Conservation (phyloP, 345 rosid genomes). For the Geranium brycei region DNA sequence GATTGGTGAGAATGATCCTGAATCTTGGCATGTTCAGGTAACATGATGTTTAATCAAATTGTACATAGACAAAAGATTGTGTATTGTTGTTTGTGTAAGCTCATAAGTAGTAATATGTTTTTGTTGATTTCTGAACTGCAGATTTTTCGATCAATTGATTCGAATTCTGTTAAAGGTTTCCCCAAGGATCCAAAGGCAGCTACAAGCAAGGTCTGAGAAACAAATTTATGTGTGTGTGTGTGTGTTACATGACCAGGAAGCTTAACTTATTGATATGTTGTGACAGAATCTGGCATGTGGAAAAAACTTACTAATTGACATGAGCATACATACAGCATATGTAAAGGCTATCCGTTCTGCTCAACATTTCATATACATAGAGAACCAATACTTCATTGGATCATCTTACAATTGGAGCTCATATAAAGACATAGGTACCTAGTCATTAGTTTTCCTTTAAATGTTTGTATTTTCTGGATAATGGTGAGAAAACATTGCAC, state of each 20-base stretch:
- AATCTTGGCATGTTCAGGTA: conserved; percentile 95
- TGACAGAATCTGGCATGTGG: conserved; percentile 76
- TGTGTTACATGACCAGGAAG: neutral
- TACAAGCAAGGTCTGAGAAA: conserved; percentile 45
- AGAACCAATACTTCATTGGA: conserved; percentile 92
- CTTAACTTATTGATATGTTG: conserved; percentile 18
- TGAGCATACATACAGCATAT: conserved; percentile 97
- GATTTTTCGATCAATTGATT: conserved; percentile 93
- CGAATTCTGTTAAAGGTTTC: conserved; percentile 74
- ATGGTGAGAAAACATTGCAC: too few relatives aligned
- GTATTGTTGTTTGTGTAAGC: too few relatives aligned
- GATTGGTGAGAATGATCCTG: conserved; percentile 38
- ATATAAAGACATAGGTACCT: conserved; percentile 57
- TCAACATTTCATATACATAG: conserved; percentile 88
- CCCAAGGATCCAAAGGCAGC: conserved; percentile 84
- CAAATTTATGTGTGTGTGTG: neutral
- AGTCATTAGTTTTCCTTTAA: neutral
- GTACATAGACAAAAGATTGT: too few relatives aligned
- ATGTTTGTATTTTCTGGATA: too few relatives aligned
- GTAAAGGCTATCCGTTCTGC: conserved; percentile 96
- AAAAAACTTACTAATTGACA: conserved; percentile 86
- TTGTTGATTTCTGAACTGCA: conserved; percentile 17
- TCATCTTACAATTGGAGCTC: conserved; percentile 84
- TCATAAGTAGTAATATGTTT: conserved; percentile 2
- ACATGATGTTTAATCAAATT: neutral